These are phyloP conservation scores for Paracorniculantispora psalliotae DNA, from an alignment of 2,329 filamentous ascomycete genomes.

Conservation along the genomic window DNA sequence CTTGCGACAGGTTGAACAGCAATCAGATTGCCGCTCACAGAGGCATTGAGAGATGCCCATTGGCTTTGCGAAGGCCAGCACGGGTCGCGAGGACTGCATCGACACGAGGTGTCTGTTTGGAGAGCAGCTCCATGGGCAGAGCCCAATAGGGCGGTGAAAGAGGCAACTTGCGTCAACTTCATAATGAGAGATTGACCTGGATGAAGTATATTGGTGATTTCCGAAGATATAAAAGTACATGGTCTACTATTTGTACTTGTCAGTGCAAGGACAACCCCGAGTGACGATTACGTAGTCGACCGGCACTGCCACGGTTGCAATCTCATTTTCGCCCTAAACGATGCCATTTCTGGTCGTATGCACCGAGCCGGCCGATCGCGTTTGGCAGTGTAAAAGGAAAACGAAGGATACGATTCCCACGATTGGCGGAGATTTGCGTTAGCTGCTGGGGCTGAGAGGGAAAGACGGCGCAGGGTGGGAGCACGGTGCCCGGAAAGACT, in stretches of 20 bases:
- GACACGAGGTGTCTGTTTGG: slow-evolving; percentile 25
- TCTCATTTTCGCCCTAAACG: background rate
- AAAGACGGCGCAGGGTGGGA: background rate
- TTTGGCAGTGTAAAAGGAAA: slow-evolving; percentile 1
- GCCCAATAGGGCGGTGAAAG: background rate
- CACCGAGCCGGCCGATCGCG: slow-evolving; percentile 3
- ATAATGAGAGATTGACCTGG: background rate
- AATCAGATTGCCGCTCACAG: slow-evolving; percentile 44
- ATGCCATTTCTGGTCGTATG: slow-evolving; percentile 4
- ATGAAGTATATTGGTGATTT: too few relatives aligned
- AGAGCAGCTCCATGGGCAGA: background rate
- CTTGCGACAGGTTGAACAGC: slow-evolving; percentile 45
- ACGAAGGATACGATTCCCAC: slow-evolving; percentile 9
- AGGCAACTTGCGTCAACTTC: background rate
- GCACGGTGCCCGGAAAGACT: slow-evolving; percentile 7
- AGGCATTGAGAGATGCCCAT: slow-evolving; percentile 46
- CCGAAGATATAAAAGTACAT: too few relatives aligned
- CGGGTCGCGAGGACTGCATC: slow-evolving; percentile 43
- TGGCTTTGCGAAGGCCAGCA: slow-evolving; percentile 42
- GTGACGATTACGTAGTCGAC: background rate
- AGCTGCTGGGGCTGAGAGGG: background rate
- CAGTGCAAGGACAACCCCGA: background rate
- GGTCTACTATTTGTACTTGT: slow-evolving; percentile 1
- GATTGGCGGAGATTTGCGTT: background rate
- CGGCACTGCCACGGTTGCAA: background rate